Evolutionary conservation across 2,329 filamentous ascomycete genomes (phyloP).

Genomic region (Mycogone perniciosa): DNA sequence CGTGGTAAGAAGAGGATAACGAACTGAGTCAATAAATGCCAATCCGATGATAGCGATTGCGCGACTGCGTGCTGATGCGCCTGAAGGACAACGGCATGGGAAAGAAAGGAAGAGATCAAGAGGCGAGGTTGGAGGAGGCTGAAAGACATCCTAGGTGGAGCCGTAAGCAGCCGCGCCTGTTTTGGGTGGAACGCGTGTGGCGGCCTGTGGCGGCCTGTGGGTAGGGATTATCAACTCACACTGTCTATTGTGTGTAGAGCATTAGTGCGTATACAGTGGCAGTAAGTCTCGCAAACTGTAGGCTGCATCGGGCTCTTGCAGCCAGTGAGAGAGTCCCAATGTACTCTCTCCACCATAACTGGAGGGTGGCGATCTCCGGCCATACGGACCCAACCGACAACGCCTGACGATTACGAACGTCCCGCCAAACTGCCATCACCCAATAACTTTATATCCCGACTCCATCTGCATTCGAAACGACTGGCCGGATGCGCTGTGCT

Average conservation of each 20-base stretch:
- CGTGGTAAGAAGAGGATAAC: slow-evolving; percentile 19
- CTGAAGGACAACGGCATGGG: slow-evolving; percentile 11
- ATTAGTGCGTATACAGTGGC: neutral
- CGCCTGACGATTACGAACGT: neutral
- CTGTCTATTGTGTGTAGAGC: neutral
- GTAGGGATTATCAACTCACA: neutral
- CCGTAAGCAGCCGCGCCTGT: slow-evolving; percentile 6
- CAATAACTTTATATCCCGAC: neutral
- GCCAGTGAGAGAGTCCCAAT: neutral
- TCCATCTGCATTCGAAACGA: neutral
- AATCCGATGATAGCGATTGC: slow-evolving; percentile 19
- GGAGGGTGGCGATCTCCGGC: slow-evolving; percentile 30
- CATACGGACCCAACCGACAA: slow-evolving; percentile 9
- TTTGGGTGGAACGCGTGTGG: slow-evolving; percentile 2
- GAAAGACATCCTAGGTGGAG: slow-evolving; percentile 10
- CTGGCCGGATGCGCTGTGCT: neutral
- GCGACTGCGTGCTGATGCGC: slow-evolving; percentile 19
- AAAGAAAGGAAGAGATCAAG: slow-evolving; percentile 3
- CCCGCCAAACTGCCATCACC: too few species aligned
- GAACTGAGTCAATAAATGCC: slow-evolving; percentile 30
- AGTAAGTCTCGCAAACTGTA: neutral
- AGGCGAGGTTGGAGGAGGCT: slow-evolving; percentile 13
- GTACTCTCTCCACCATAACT: slow-evolving; percentile 4
- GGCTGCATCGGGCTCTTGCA: neutral
- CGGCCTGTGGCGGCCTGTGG: neutral